These are phyloP conservation scores for Tanacetum coccineum DNA, from an alignment of 129 eudicot genomes.

Conservation along the genomic window DNA sequence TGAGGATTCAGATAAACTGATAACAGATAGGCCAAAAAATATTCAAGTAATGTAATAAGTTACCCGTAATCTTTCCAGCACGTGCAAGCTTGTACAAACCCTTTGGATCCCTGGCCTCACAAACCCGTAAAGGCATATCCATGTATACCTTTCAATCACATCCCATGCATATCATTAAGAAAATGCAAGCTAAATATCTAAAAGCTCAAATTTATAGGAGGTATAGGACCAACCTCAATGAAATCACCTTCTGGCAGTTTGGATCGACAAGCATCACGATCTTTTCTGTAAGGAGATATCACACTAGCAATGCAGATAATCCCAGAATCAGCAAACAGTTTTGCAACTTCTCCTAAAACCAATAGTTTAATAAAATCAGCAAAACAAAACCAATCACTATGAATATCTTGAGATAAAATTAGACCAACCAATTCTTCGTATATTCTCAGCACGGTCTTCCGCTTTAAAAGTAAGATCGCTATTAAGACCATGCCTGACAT, in stretches of 20 bases:
- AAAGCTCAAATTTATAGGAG: constrained; percentile 8
- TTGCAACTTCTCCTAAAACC: constrained; percentile 83
- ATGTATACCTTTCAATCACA: constrained; percentile 58
- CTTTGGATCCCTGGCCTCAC: constrained; percentile 97
- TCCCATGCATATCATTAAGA: constrained; percentile 1
- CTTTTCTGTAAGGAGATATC: constrained; percentile 93
- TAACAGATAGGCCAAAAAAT: background rate
- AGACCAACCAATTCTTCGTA: constrained; percentile 80
- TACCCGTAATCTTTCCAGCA: constrained; percentile 93
- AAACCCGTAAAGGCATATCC: constrained; percentile 83
- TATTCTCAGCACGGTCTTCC: constrained; percentile 91
- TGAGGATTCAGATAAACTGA: constrained; percentile 1
- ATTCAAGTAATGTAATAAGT: background rate
- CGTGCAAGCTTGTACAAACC: constrained; percentile 96
- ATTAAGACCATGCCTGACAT: constrained; percentile 94
- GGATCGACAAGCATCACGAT: constrained; percentile 79
- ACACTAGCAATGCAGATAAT: constrained; percentile 93
- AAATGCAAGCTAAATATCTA: background rate
- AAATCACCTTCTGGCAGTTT: constrained; percentile 81
- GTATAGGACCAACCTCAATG: constrained; percentile 58
- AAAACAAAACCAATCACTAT: background rate
- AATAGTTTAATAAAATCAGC: constrained; percentile 10
- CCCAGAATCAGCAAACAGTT: constrained; percentile 92
- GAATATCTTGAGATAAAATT: background rate
- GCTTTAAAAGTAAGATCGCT: constrained; percentile 78